Percentiles rank a stretch among this genome's conserved stretches.
phyloP scores from a whole-genome alignment of 2,329 filamentous ascomycete genomes.

The Talaromyces verruculosus region DNA sequence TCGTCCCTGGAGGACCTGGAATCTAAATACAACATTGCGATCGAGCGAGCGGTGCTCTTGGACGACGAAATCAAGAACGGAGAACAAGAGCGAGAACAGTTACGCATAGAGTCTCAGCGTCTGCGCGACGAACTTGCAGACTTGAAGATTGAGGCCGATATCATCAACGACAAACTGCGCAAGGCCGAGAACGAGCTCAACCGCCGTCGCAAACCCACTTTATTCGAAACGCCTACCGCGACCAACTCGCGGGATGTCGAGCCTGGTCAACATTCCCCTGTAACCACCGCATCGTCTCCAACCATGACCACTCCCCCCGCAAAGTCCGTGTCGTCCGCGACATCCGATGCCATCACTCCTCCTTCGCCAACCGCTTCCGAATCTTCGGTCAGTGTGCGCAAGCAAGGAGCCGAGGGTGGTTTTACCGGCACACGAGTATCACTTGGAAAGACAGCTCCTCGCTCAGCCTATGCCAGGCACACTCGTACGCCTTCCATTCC shows the following conservation, averaged over 20 bases:
- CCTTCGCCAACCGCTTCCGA: slow-evolving; percentile 95
- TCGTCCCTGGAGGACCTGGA: slow-evolving; percentile 96
- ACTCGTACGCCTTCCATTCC: slow-evolving; percentile 61
- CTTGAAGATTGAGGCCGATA: slow-evolving; percentile 90
- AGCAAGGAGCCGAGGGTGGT: slow-evolving; percentile 51
- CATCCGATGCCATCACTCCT: slow-evolving; percentile 72
- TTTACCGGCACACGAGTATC: slow-evolving; percentile 49
- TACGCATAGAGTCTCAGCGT: slow-evolving; percentile 88
- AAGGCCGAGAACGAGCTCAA: slow-evolving; percentile 59
- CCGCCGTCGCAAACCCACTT: slow-evolving; percentile 53
- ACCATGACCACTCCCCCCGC: slow-evolving; percentile 82
- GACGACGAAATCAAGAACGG: slow-evolving; percentile 91
- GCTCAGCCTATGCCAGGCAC: slow-evolving; percentile 52
- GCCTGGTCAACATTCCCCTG: slow-evolving; percentile 73
- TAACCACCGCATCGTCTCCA: slow-evolving; percentile 83
- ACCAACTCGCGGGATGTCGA: slow-evolving; percentile 61
- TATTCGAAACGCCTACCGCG: slow-evolving; percentile 50
- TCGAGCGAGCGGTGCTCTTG: slow-evolving; percentile 87
- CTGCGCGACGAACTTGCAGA: slow-evolving; percentile 89
- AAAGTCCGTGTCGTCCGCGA: slow-evolving; percentile 62
- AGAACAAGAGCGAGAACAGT: slow-evolving; percentile 83
- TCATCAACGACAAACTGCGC: slow-evolving; percentile 89
- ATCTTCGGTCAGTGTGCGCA: slow-evolving; percentile 63
- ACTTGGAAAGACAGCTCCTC: slow-evolving; percentile 54
- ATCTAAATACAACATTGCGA: slow-evolving; percentile 92